These are phyloP conservation scores for Penicillium dipodomyicola DNA, from an alignment of 495 filamentous ascomycete species.

Conservation along the genomic window DNA sequence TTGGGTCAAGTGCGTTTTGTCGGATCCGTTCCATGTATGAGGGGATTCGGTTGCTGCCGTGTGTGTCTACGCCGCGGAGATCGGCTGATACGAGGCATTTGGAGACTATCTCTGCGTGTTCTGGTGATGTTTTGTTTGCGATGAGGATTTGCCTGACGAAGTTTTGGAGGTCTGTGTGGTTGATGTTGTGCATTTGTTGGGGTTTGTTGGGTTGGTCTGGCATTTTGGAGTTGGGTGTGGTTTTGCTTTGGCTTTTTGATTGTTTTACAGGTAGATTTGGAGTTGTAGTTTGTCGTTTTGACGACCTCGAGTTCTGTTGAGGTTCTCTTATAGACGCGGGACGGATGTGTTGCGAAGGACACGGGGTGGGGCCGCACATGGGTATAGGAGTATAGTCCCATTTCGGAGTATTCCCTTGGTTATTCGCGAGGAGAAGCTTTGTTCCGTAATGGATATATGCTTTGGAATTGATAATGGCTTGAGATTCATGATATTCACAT, in stretches of 20 bases:
- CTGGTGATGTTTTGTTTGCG: conserved; percentile 54
- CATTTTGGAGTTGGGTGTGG: conserved; percentile 13
- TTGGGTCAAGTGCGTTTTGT: conserved; percentile 58
- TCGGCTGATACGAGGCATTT: conserved; percentile 66
- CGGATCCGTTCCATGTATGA: conserved; percentile 72
- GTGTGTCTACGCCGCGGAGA: conserved; percentile 74
- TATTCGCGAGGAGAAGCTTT: too few relatives aligned
- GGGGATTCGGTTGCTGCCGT: conserved; percentile 73
- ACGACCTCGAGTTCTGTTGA: neutral
- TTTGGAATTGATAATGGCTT: too few relatives aligned
- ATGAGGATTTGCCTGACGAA: conserved; percentile 51
- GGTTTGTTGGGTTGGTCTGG: conserved; percentile 10
- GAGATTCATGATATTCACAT: too few relatives aligned
- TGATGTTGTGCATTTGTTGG: conserved; percentile 30
- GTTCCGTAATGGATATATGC: too few relatives aligned
- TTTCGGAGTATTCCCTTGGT: neutral
- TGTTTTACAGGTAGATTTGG: neutral
- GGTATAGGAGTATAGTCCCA: neutral
- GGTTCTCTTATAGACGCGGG: conserved; percentile 1
- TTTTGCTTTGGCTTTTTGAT: neutral
- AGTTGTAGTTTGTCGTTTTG: neutral
- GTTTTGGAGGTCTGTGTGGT: conserved; percentile 21
- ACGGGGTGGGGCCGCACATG: neutral
- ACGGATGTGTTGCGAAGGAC: neutral
- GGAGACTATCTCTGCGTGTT: conserved; percentile 59